Percentiles rank a stretch among this genome's conserved stretches.
Evolutionary conservation across 768 basidiomycete species (phyloP).

Genomic region (Panaeolus papilionaceus): DNA sequence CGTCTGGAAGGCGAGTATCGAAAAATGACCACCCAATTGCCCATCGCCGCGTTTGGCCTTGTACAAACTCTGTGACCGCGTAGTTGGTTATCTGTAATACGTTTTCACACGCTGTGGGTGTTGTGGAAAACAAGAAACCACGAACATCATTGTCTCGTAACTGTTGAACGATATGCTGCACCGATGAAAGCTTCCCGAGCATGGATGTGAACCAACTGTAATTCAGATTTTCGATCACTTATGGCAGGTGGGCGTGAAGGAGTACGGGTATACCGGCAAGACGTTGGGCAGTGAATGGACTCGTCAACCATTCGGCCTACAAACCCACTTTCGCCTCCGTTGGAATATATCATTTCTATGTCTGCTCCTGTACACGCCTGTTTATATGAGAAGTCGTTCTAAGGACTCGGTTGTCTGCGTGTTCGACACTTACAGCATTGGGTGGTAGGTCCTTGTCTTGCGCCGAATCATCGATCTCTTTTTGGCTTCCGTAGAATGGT

Average conservation of each 20-base stretch:
- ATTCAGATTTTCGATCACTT: constrained; percentile 8
- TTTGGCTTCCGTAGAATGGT: constrained; percentile 84
- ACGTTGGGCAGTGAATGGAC: constrained; percentile 54
- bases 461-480: constrained; percentile 68
- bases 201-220: constrained; percentile 92
- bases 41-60: constrained; percentile 93
- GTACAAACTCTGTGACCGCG: constrained; percentile 80
- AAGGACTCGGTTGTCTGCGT: neutral
- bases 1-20: constrained; percentile 74
- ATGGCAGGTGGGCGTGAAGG: neutral
- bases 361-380: constrained; percentile 88
- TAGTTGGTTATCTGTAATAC: constrained; percentile 80
- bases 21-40: constrained; percentile 87
- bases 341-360: constrained; percentile 83
- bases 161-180: constrained; percentile 62
- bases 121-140: neutral
- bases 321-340: constrained; percentile 86
- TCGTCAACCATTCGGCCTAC: constrained; percentile 80
- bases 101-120: constrained; percentile 6
- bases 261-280: constrained; percentile 59
- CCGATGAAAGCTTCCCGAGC: constrained; percentile 85
- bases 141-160: constrained; percentile 50
- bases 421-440: constrained; percentile 61
- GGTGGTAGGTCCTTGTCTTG: constrained; percentile 70
- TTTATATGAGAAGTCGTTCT: neutral